Evolutionary conservation across 2,329 filamentous ascomycete species (phyloP), one percentile per base, ranked within the genome.

Genomic region (Leptosphaerulina australis): DNA sequence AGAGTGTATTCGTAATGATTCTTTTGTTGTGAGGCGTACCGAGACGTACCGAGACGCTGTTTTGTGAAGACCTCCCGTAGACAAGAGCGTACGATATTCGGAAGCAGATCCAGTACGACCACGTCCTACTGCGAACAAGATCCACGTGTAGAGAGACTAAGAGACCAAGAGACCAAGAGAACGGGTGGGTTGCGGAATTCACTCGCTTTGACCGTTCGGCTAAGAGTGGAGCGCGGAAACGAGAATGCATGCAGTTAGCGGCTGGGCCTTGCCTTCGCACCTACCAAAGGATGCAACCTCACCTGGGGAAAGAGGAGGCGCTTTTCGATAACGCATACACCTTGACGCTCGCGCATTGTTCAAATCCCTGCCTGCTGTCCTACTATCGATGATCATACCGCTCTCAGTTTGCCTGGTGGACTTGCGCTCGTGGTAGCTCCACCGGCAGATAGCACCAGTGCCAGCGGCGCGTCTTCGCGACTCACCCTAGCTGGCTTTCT

Each of bases 391-490:
- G 67, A 62, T 50, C 56, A 55, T 54, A 30, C 45, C 44, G 41
- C 53, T 22, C n/a, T 33, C 44, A 31, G 46, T 29, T 45, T 61
- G 59, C 53, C 61, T 57, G 65, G 62, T 58, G 60, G 59, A 52
- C 41, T 54, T 55, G 67, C 67, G 65, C 63, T 54, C 51, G 57
- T 55, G 58, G 59, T 67, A 66, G 54, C 55, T 53, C 53, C 40
- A 49, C 43, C 51, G 53, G 53, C 53, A 54, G 44, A 55, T 59
- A 55, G 53, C 59, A 56, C 59, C 47, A 53, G 40, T 44, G 48
- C 58, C 50, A 60, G 60, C 68, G 68, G 62, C 68, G 68, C 69
- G 67, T 69, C 54, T 58, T 45, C 46, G 61, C 57, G 46, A 37
- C 52, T 58, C 57, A 64, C 57, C 59, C 63, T 64, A 63, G 57